These are phyloP conservation scores for Ophiocordyceps australis DNA, from an alignment of 2,329 filamentous ascomycete species.

Conservation along the genomic window DNA sequence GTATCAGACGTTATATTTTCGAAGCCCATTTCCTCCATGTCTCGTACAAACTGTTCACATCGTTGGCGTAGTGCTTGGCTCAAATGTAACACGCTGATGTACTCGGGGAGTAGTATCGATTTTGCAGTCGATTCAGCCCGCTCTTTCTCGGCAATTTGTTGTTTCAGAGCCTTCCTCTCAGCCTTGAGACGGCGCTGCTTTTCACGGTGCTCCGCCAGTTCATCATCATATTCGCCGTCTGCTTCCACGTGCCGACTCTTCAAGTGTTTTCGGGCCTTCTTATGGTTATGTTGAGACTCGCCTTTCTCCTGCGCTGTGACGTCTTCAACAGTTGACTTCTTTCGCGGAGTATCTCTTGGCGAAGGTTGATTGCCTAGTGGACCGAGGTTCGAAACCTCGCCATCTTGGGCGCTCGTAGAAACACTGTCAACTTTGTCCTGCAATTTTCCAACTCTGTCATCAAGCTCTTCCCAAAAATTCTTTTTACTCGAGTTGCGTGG, in stretches of 20 bases:
- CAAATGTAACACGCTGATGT: conserved; percentile 74
- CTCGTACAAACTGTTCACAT: conserved; percentile 50
- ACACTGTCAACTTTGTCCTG: background rate
- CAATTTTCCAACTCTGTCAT: conserved; percentile 4
- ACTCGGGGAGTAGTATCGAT: conserved; percentile 66
- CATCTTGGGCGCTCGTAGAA: background rate
- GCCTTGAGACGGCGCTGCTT: conserved; percentile 20
- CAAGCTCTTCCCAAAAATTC: conserved; percentile 10
- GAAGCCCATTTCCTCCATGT: conserved; percentile 75
- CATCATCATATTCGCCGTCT: conserved; percentile 21
- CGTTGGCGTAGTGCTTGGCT: conserved; percentile 58
- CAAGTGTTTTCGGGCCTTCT: conserved; percentile 9
- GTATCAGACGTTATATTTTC: conserved; percentile 70
- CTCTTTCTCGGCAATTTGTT: conserved; percentile 18
- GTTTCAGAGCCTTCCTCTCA: conserved; percentile 20
- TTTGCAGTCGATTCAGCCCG: conserved; percentile 30
- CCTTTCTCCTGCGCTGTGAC: conserved; percentile 1
- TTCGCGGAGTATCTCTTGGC: too few relatives aligned
- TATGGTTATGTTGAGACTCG: conserved; percentile 6
- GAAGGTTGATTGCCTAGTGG: conserved; percentile 12
- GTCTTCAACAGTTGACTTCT: conserved; percentile 8
- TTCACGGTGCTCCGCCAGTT: conserved; percentile 15
- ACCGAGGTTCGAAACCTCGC: background rate
- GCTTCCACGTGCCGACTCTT: conserved; percentile 8
- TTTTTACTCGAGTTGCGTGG: background rate